Conservation (phyloP, 2,329 filamentous ascomycete genomes). For the Penicillium frequentans region DNA sequence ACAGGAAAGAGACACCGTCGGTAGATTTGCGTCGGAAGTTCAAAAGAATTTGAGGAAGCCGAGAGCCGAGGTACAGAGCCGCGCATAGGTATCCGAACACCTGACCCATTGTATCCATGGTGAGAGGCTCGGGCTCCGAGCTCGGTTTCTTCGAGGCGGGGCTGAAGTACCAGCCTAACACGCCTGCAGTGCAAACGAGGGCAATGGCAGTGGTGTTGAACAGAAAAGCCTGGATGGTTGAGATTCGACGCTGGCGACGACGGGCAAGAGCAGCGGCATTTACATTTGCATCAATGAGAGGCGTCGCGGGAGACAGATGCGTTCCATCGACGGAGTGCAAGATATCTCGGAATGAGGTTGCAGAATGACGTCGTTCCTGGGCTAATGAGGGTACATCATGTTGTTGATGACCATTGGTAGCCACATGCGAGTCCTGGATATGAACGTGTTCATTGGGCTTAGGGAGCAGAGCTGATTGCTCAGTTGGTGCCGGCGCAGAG, state of each 20-base stretch:
- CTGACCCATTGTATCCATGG: slow-evolving; percentile 78
- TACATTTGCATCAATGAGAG: slow-evolving; percentile 59
- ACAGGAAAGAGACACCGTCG: slow-evolving; percentile 88
- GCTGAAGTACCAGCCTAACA: slow-evolving; percentile 82
- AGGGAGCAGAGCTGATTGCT: slow-evolving; percentile 31
- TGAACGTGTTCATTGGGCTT: slow-evolving; percentile 18
- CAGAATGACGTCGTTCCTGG: slow-evolving; percentile 26
- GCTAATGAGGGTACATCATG: slow-evolving; percentile 6
- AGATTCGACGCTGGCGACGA: slow-evolving; percentile 26
- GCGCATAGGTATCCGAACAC: slow-evolving; percentile 94
- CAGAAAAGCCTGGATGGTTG: slow-evolving; percentile 51
- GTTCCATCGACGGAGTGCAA: slow-evolving; percentile 58
- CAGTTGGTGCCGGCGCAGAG: slow-evolving; percentile 22
- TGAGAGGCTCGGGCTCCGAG: slow-evolving; percentile 44
- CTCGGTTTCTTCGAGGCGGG: slow-evolving; percentile 36
- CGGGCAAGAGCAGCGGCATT: slow-evolving; percentile 17
- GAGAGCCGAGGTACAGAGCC: slow-evolving; percentile 80
- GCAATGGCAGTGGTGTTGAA: slow-evolving; percentile 76
- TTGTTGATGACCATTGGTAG: neutral
- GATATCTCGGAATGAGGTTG: slow-evolving; percentile 45
- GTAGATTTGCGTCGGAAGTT: slow-evolving; percentile 93
- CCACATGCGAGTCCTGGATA: slow-evolving; percentile 4
- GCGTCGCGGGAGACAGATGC: slow-evolving; percentile 79
- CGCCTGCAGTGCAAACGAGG: slow-evolving; percentile 79
- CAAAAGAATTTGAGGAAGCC: slow-evolving; percentile 84